phyloP scores from a whole-genome alignment of 306 rosid species.

The Luffa acutangula region DNA sequence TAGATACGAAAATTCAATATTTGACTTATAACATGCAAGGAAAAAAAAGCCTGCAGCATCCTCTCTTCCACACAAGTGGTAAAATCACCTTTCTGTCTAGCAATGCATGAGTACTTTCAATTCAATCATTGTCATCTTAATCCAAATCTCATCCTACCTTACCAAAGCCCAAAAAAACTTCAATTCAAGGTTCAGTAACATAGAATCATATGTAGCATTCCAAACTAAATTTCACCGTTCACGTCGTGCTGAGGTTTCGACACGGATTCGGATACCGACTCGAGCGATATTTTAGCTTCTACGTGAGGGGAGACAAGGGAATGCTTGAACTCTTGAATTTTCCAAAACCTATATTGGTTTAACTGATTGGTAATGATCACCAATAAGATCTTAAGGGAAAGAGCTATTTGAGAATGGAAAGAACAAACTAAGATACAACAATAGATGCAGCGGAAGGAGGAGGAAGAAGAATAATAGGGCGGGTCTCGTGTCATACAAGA shows the following conservation, averaged over 20 bases:
- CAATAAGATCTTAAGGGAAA: neutral
- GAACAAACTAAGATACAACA: neutral
- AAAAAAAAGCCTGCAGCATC: too few species aligned
- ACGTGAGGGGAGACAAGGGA: neutral
- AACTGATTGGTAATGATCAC: neutral
- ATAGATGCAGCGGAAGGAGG: neutral
- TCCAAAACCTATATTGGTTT: neutral
- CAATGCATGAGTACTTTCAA: neutral
- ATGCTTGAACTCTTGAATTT: neutral
- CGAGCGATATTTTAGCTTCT: neutral
- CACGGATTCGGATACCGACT: neutral
- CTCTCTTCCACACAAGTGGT: neutral
- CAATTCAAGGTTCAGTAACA: neutral
- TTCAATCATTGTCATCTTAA: neutral
- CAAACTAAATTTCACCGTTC: neutral
- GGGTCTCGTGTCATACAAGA: conserved; percentile 32
- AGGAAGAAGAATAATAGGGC: neutral
- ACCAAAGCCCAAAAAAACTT: neutral
- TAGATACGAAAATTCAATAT: too few species aligned
- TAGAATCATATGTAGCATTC: neutral
- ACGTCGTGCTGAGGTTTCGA: neutral
- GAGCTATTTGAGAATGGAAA: neutral
- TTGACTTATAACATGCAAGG: too few species aligned
- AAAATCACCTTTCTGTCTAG: neutral
- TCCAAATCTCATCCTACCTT: neutral